Percentiles rank a stretch among this genome's conserved stretches.
Conservation (phyloP, 2,329 filamentous ascomycete genomes). For the Curvularia verruculosa region DNA sequence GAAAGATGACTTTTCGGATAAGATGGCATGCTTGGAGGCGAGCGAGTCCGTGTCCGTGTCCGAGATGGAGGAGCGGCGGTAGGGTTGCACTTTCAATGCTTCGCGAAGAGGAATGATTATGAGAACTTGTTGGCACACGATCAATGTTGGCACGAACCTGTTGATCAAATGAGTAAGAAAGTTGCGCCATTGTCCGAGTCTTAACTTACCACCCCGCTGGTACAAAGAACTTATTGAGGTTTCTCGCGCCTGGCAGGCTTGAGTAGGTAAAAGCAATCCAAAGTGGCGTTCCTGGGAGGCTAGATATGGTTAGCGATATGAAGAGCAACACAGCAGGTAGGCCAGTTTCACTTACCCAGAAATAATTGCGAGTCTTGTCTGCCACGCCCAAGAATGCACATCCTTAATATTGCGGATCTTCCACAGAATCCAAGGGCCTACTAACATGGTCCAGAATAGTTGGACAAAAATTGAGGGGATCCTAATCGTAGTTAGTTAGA, state of each 20-base stretch:
- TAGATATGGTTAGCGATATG: conserved; percentile 28
- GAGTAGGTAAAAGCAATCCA: conserved; percentile 49
- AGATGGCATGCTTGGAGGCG: conserved; percentile 30
- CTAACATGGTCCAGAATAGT: conserved; percentile 45
- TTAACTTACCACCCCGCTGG: conserved; percentile 45
- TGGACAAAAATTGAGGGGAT: conserved; percentile 47
- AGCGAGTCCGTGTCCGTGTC: conserved; percentile 40
- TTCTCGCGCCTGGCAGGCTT: conserved; percentile 25
- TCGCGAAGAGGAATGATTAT: conserved; percentile 46
- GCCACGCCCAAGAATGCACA: conserved; percentile 49
- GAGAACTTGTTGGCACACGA: conserved; percentile 48
- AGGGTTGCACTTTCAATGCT: conserved; percentile 30
- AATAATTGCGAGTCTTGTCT: conserved; percentile 46
- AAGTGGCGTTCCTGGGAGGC: conserved; percentile 46
- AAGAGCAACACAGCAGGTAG: neutral
- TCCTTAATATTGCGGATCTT: conserved; percentile 47
- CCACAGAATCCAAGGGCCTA: conserved; percentile 49
- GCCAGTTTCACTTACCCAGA: conserved; percentile 36
- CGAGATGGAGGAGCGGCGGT: conserved; percentile 28
- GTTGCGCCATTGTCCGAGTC: neutral
- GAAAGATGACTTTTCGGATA: conserved; percentile 30
- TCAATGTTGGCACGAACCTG: conserved; percentile 46
- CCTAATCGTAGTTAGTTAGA: conserved; percentile 30
- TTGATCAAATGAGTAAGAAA: conserved; percentile 1
- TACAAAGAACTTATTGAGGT: conserved; percentile 42